Base-by-base conservation (phyloP, 2,329 filamentous ascomycete genomes). In the Alternaria novae-zelandiae region DNA sequence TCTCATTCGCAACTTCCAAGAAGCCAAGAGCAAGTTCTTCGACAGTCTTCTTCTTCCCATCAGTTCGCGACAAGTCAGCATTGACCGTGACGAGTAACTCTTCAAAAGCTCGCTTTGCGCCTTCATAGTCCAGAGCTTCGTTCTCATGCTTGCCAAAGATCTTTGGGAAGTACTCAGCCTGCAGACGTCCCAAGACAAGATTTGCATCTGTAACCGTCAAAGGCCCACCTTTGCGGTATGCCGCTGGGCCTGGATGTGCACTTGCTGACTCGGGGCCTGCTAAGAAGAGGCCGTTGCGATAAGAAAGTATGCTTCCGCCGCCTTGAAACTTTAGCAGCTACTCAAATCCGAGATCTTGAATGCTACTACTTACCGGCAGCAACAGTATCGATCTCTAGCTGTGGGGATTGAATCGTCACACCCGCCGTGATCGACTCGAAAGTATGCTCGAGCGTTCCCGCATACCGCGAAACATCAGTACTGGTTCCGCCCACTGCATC, bases 1-100 rank as follows among this genome's bases (percentile, higher is more conserved):
- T 68, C 43, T 73, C 73, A 43, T 77, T 76, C 1, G 74, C 74
- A 43, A 76, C 72, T 74, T 55, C 53, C 53, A 55, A 45, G 4
- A 55, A 55, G 36, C 53, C 53, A 11, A 55, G 23, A 30, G 53
- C 53, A 45, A 55, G 23, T 4, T 55, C 53, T 20, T 55, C 75
- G 4, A 68, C 63, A 0, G 74, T 76, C 36, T 78, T 71, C 5
- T 61, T 69, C 3, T 71, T 68, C 3, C 75, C 72, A 6, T 74
- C 70, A 54, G 72, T 72, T 13, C 72, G 70, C 2, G 71, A 63
- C 26, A 74, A 67, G 30, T 54, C 28, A 2, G 26, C 12, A 4
- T 85, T 86, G 65, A 86, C 82, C 6, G 78, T 72, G 6, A 73
- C 72, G 0, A 83, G 81, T 44, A 86, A 69, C 26, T 82, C 77